Evolutionary conservation across 129 eudicot genomes (phyloP).

Genomic region (Flaveria ramosissima): DNA sequence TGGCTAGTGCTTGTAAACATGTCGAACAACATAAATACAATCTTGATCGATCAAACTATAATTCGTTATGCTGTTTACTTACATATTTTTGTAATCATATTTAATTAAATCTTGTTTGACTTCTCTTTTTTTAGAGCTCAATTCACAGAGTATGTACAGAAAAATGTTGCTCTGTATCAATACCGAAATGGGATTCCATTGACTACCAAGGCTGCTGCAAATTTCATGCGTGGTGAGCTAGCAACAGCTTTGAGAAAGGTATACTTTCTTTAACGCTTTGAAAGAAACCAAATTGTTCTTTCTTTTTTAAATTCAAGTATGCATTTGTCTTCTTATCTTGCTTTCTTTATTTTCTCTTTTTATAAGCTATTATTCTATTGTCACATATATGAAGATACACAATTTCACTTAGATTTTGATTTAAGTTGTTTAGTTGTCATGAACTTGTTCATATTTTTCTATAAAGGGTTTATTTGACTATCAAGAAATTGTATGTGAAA

Average conservation of each 20-base stretch:
- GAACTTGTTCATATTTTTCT: conserved; percentile 13
- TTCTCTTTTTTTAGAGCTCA: conserved; percentile 61
- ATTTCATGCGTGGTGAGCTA: conserved; percentile 96
- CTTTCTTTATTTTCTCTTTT: neutral
- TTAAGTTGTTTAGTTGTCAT: neutral
- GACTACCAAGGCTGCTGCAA: conserved; percentile 90
- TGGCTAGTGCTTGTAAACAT: neutral
- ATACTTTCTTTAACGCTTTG: neutral
- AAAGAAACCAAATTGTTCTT: neutral
- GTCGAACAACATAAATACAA: too few relatives aligned
- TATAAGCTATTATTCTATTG: neutral
- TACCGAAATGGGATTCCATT: conserved; percentile 91
- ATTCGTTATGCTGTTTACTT: neutral
- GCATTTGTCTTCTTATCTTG: conserved; percentile 2
- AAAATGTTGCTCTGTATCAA: conserved; percentile 90
- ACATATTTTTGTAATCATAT: neutral
- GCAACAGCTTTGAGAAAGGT: conserved; percentile 98
- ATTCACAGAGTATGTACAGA: conserved; percentile 94
- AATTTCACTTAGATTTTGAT: neutral
- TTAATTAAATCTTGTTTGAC: neutral
- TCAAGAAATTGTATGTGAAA: neutral
- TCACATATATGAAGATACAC: conserved; percentile 12
- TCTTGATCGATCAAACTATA: neutral
- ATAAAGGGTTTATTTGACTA: neutral
- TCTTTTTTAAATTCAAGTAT: neutral